Evolutionary conservation across 1,284 basidiomycete genomes (phyloP), one percentile per base, ranked within the genome.

Genomic region (Blastosporella zonata): DNA sequence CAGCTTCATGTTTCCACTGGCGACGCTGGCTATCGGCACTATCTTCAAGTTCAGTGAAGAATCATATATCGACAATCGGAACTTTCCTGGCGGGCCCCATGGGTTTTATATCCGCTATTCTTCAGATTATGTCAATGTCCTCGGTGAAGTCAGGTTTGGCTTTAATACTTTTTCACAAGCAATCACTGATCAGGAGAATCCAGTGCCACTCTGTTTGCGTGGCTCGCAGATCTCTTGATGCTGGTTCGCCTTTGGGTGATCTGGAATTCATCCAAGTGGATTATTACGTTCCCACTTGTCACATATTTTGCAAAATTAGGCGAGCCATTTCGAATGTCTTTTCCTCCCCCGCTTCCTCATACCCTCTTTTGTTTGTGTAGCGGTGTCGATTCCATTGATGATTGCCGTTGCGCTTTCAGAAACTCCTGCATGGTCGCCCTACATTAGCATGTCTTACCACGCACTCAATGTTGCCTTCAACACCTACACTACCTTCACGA

Each of bases 171-270:
- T 9, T 12, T 36, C 13, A 15, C 13, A 29, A 15, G 10, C 5
- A 21, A 28, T 43, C 12, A 10, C 22, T 28, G 5, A 38, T 40
- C 34, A 38, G 13, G 9, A 13, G 2, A 2, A 9, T 20, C 12
- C 37, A 57, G 55, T 20, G 43, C 28, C 4, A 45, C 50, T 10
- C 15, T 55, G 13, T 47, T 57, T 10, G 52, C 48, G 29, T 55
- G 53, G 53, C 22, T 54, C 43, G 52, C 55, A 29, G 57, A 59
- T 47, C 21, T 53, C 4, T 46, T 57, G n/a, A 55, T 59, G 57
- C 17, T 59, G 35, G 33, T 23, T 15, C 57, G 57, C 33, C 39
- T 59, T n/a, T 37, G 50, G 46, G 31, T 57, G 8, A 39, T 57
- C 33, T 54, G 51, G 52, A 55, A 57, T 40, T 47, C 42, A 29